phyloP scores from a whole-genome alignment of 208 protist genomes.

The Balamuthia mandrillaris region DNA sequence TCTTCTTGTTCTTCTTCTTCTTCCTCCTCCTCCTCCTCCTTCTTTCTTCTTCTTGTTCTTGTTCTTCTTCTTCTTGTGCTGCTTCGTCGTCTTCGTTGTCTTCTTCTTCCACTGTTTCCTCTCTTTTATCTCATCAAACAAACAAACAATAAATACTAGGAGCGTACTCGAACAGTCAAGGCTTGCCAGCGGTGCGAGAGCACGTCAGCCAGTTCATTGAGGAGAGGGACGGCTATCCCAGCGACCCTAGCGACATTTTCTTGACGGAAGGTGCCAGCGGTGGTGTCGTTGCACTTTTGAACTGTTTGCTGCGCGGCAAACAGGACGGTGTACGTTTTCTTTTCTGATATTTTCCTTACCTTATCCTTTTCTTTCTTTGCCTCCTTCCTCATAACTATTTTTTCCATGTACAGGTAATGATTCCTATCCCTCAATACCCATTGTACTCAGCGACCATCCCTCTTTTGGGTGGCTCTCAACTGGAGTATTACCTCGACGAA shows the following conservation, averaged over 20 bases:
- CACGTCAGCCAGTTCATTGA: slow-evolving; percentile 91
- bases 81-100: background rate
- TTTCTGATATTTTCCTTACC: slow-evolving; percentile 6
- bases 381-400: background rate
- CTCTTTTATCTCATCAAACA: background rate
- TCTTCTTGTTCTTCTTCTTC: no score
- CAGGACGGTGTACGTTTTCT: slow-evolving; percentile 69
- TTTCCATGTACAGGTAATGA: slow-evolving; percentile 72
- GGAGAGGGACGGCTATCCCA: slow-evolving; percentile 80
- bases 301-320: slow-evolving; percentile 52
- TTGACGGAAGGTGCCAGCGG: slow-evolving; percentile 94
- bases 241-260: slow-evolving; percentile 83
- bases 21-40: no score
- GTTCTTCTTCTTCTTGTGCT: background rate
- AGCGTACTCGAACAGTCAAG: slow-evolving; percentile 93
- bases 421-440: slow-evolving; percentile 99
- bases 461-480: slow-evolving; percentile 82
- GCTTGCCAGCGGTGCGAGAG: slow-evolving; percentile 79
- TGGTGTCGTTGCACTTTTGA: slow-evolving; percentile 75
- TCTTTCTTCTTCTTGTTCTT: background rate
- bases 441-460: slow-evolving; percentile 96
- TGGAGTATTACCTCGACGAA: slow-evolving; percentile 93
- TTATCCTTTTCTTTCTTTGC: slow-evolving; percentile 36
- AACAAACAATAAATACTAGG: slow-evolving; percentile 64
- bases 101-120: background rate